Conservation (phyloP, 345 rosid genomes). For the Noccaea caerulescens region DNA sequence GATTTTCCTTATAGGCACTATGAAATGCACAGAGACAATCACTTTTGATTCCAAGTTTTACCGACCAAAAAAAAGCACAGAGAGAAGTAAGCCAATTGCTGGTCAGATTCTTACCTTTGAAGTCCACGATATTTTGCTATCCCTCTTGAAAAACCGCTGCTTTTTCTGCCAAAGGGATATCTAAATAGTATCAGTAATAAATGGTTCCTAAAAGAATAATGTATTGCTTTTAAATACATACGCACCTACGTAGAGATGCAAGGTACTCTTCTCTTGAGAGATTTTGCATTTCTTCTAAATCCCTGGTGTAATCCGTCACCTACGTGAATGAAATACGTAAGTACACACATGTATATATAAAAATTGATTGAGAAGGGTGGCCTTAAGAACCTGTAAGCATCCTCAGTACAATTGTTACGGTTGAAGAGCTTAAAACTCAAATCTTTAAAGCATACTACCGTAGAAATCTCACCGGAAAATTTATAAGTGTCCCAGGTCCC, state of each 20-base stretch:
- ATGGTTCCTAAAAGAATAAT: conserved; percentile 11
- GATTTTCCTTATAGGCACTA: conserved; percentile 7
- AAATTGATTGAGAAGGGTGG: not conserved
- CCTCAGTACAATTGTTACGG: not conserved
- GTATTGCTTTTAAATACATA: conserved; percentile 31
- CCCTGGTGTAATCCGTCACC: conserved; percentile 94
- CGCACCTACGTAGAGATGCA: conserved; percentile 89
- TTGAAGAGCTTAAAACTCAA: conserved; percentile 14
- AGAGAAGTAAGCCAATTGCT: not conserved
- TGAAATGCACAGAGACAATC: not conserved
- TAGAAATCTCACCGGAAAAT: conserved; percentile 71
- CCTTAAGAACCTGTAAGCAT: conserved; percentile 9
- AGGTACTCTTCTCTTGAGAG: conserved; percentile 94
- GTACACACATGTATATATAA: conserved; percentile 31
- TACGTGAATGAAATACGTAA: conserved; percentile 39
- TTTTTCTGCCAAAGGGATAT: conserved; percentile 70
- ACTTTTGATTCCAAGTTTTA: not conserved
- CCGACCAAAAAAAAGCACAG: not conserved
- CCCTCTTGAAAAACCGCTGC: conserved; percentile 98
- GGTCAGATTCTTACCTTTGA: conserved; percentile 61
- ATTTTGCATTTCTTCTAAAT: conserved; percentile 98
- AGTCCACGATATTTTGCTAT: conserved; percentile 91
- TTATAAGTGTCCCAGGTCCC: conserved; percentile 99
- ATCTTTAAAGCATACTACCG: conserved; percentile 17
- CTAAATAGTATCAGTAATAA: conserved; percentile 46